Evolutionary conservation across 768 basidiomycete species (phyloP), one percentile per base, ranked within the genome.

Genomic region (Cystobasidium tubakii): DNA sequence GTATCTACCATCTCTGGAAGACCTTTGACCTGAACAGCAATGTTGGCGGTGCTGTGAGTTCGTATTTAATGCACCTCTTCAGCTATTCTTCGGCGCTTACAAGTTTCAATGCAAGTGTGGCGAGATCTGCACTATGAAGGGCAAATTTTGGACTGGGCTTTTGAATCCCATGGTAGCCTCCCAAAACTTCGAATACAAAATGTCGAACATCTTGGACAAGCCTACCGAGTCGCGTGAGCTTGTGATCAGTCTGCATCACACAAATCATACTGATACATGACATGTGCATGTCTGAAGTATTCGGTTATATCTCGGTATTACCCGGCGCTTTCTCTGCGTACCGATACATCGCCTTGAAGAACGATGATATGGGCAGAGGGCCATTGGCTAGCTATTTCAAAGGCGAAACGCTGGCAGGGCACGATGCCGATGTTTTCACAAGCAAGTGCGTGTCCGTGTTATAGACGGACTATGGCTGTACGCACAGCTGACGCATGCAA

Each of bases 1-100:
- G 90, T 53, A 87, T 97, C 62, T 98, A 98, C 81, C 87, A 90
- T 75, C 85, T 98, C 9, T 98, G 95, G 95, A 97, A 97, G 82
- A 87, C 90, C 0, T 76, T 77, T 50, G 75, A 77, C 54, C 76
- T 90, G 75, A 90, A 92, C 80, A 91, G 90, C 9, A 95, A 90
- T 74, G 91, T 98, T 15, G 94, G 87, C 13, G 95, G 94, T 21
- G 93, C 95, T 13, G 69, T 71, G 39, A 60, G 69, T 60, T 13
- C n/a, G n/a, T n/a, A n/a, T n/a, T n/a, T n/a, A n/a, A n/a, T 19
- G 10, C 3, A 4, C 4, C 23, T 96, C 93, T 81, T 92, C 92
- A 27, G 93, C 96, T 81, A 7, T 34, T 34, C 10, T 7, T 92
- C 62, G 21, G 27, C 3, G 27, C 25, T 25, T 10, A 27, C 36